Base-by-base conservation (phyloP, 2,329 filamentous ascomycete genomes). In the Botrytis byssoidea region DNA sequence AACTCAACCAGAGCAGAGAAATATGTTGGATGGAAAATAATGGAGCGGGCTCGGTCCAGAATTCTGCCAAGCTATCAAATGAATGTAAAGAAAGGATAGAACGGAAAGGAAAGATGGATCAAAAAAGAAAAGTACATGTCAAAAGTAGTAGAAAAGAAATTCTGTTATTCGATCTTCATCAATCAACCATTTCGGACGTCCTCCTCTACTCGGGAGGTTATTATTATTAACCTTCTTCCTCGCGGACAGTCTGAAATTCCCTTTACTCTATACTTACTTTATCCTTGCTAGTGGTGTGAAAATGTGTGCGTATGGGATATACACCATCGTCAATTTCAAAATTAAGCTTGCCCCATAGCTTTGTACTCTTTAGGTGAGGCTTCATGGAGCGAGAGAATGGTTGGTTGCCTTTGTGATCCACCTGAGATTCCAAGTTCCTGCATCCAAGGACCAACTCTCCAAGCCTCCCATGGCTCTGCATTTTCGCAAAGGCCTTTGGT, bases 261-360 rank as follows among this genome's bases (percentile, higher is more conserved):
- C 32, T 61, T 37, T 29, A 25, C 64, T 20, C 37, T 55, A 20
- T 55, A 35, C 65, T 40, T 40, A 35, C 64, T 29, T 29, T 55
- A 40, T 55, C 46, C 65, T 67, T 67, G 46, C 48, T 55, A 18
- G 64, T 20, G 9, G 20, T n/a, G 44, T 9, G 22, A 20, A 51
- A 66, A 37, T n/a, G 64, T 66, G 25, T 66, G 64, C 64, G 64
- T 66, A 66, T 51, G 64, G 32, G 64, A 67, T 51, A 18, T 67
- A 40, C 65, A 67, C 55, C 64, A 67, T 67, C 64, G 51, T 40
- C 32, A 51, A 40, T 37, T 25, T 67, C 65, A 44, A 29, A n/a
- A 29, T 64, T 8, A 64, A 42, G 60, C 37, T 64, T 44, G 60
- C 37, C 60, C 60, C 60, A 64, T 64, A 29, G 8, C 60, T 44